Evolutionary conservation across 805 yeast genomes (phyloP), one percentile per base, ranked within the genome.

Genomic region (Candida montana): DNA sequence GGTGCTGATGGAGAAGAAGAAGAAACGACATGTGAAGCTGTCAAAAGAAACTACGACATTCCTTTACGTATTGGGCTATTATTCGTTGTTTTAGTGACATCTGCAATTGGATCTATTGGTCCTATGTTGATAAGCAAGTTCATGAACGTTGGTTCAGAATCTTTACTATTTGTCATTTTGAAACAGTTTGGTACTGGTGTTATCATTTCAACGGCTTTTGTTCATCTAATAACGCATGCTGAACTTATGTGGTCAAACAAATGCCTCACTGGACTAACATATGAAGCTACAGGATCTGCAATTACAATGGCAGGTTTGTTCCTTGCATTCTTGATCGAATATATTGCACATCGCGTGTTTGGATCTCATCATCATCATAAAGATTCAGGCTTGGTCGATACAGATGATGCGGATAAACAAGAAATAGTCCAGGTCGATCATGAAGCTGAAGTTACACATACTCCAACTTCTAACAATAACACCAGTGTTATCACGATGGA

Each of bases 401-500:
- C 37, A n/a, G 33, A 27, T 11, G 45, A 37, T 5, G 27, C 15
- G 5, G 37, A 33, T 26, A 41, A 41, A 26, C 32, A 37, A 20
- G 37, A 23, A 5, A 21, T 20, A 28, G 24, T 16, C 20, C 41
- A 41, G 32, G 18, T 11, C 5, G 38, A 33, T 3, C 38, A 32
- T 16, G 45, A 37, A 13, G 31, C 20, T 11, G 26, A 37, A 20
- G 17, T 27, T 12, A 13, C 30, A 3, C 35, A 34, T 24, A 19
- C 26, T 19, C 19, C 20, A 13, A 18, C 20, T 10, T 17, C 35
- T 8, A 37, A 18, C 24, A 41, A 37, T 24, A 37, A 37, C 23
- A 26, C 34, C 1, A 46, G 71, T 17, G 70, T 76, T 2, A 63
- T 75, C 27, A 74, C 79, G 17, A 65, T 83, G 54, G 95, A 85